Conservation (phyloP, 2,329 filamentous ascomycete genomes). For the Periconia macrospinosa region DNA sequence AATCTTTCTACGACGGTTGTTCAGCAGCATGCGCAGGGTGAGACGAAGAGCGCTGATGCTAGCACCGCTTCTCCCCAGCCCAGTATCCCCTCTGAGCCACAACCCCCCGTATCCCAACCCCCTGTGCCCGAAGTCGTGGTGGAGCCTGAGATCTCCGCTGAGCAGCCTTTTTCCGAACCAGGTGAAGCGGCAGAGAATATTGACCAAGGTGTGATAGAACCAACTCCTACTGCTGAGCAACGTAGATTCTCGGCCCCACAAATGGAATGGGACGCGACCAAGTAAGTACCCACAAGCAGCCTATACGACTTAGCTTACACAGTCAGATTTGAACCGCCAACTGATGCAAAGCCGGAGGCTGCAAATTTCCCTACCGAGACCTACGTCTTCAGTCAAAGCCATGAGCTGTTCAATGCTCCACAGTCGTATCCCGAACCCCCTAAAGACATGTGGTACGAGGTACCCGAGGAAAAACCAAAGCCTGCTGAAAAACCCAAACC, state of each 20-base stretch:
- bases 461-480: conserved; percentile 63
- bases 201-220: conserved; percentile 46
- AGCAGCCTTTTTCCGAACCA: conserved; percentile 48
- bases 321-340: conserved; percentile 51
- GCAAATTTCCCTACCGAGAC: conserved; percentile 75
- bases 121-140: conserved; percentile 18
- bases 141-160: conserved; percentile 41
- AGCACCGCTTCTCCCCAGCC: conserved; percentile 16
- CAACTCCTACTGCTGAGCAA: conserved; percentile 50
- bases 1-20: conserved; percentile 15
- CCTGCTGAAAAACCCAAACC: conserved; percentile 64
- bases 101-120: neutral
- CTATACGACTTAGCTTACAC: neutral
- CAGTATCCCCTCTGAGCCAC: conserved; percentile 7
- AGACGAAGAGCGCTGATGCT: conserved; percentile 21
- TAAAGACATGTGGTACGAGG: conserved; percentile 83
- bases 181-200: conserved; percentile 48
- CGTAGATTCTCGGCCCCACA: conserved; percentile 60
- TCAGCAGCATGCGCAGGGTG: conserved; percentile 33
- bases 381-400: conserved; percentile 82
- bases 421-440: conserved; percentile 79
- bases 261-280: conserved; percentile 64
- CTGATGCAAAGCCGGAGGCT: conserved; percentile 78
- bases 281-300: conserved; percentile 45
- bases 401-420: conserved; percentile 75